Evolutionary conservation across 768 basidiomycete genomes (phyloP).

Genomic region (Strobilomyces dryophilus): DNA sequence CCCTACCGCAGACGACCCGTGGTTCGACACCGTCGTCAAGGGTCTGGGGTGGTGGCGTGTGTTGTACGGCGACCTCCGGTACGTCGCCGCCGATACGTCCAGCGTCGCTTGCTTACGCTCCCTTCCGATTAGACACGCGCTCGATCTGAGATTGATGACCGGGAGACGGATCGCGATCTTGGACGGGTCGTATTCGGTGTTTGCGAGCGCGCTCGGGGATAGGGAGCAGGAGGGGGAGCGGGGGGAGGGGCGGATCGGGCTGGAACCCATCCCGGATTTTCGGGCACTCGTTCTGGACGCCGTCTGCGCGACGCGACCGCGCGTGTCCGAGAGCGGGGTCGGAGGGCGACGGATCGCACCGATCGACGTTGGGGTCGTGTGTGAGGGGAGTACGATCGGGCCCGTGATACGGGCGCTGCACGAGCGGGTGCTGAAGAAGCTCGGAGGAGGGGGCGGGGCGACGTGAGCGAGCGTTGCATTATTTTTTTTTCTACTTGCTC

Average conservation of each 20-base stretch:
- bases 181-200: slow-evolving; percentile 69
- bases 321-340: background rate
- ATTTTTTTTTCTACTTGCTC: background rate
- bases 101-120: background rate
- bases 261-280: slow-evolving; percentile 63
- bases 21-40: slow-evolving; percentile 70
- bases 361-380: slow-evolving; percentile 61
- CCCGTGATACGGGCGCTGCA: slow-evolving; percentile 50
- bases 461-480: background rate
- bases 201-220: slow-evolving; percentile 5
- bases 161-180: slow-evolving; percentile 62
- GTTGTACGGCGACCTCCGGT: slow-evolving; percentile 67
- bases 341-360: slow-evolving; percentile 43
- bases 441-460: background rate
- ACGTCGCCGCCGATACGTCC: background rate
- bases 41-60: slow-evolving; percentile 80
- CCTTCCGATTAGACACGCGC: slow-evolving; percentile 50
- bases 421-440: slow-evolving; percentile 33
- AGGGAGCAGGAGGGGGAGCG: too few species aligned
- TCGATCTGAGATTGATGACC: slow-evolving; percentile 76
- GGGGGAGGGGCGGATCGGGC: slow-evolving; percentile 24
- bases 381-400: slow-evolving; percentile 45
- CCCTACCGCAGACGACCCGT: slow-evolving; percentile 19
- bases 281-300: slow-evolving; percentile 45
- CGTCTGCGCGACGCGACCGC: slow-evolving; percentile 35